Base-by-base conservation (phyloP, 2,329 filamentous ascomycete genomes). In the Fusarium avenaceum region DNA sequence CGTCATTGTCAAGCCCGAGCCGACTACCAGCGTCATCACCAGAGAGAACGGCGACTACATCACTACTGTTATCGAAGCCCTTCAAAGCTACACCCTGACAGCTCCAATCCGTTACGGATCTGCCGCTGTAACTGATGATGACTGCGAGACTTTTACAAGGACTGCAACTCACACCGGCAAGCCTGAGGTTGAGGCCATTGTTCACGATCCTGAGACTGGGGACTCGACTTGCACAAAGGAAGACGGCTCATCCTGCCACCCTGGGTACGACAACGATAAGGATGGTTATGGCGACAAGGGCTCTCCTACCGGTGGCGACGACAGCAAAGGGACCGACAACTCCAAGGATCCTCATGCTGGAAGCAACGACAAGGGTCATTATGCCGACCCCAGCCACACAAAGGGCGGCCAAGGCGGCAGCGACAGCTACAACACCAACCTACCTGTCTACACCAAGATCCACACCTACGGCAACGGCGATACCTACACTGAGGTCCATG, bases 171-270 rank as follows among this genome's bases (percentile, higher is more conserved):
- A 66, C 10, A 63, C 62, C 3, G 69, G 63, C 15, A 54, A 75
- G 52, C 46, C 44, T 17, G 75, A 77, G 19, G 72, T 79, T 26
- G 73, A 79, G 40, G 70, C 77, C 42, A 74, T 73, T 60, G 69
- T 77, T 42, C 74, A 76, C 47, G 72, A 79, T 56, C 72, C 73
- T 35, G 67, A 68, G 57, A 77, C 74, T 9, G 77, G 77, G 30
- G 66, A 76, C 50, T 70, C 67, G 7, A 70, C 59, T 10, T 78
- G 77, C 70, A 69, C 52, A 42, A 66, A 74, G 60, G 57, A 73
- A 48, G 75, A 70, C 33, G 76, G 75, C 2, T 55, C 69, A 33
- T 71, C 74, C 15, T 79, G 77, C 61, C 58, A 66, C 24, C 17
- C 49, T 11, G 48, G 48, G 26, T 57, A 64, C 33, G 47, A 63